Evolutionary conservation across 1,139 yeast species (phyloP).

Genomic region (Arxiozyma telluris): DNA sequence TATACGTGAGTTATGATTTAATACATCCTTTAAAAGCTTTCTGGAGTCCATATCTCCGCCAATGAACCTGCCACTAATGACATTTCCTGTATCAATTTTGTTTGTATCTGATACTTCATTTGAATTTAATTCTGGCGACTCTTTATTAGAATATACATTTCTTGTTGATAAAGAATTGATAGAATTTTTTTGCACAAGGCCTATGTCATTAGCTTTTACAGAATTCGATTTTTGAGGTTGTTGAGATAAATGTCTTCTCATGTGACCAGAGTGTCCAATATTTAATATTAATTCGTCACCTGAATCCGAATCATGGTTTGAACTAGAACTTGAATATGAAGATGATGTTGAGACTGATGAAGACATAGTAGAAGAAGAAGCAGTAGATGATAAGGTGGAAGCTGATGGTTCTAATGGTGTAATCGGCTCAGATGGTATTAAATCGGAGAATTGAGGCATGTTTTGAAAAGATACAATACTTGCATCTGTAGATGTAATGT

Average conservation of each 20-base stretch:
- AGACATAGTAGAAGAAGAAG: not conserved
- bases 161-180: not conserved
- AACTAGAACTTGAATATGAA: constrained; percentile 2
- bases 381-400: not conserved
- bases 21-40: constrained; percentile 3
- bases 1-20: not conserved
- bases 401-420: constrained; percentile 5
- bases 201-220: no score
- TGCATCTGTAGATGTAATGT: constrained; percentile 22
- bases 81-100: constrained; percentile 2
- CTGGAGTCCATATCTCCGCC: constrained; percentile 3
- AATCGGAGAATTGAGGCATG: constrained; percentile 7
- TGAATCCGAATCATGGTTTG: constrained; percentile 2
- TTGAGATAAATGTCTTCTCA: constrained; percentile 10
- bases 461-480: constrained; percentile 22
- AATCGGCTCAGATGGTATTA: constrained; percentile 2
- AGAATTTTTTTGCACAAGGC: not conserved
- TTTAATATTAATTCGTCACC: constrained; percentile 14
- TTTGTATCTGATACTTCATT: constrained; percentile 2
- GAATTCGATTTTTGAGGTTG: not conserved
- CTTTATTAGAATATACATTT: not conserved
- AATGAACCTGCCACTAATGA: constrained; percentile 1
- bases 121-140: constrained; percentile 1
- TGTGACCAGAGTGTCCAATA: constrained; percentile 11
- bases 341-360: constrained; percentile 1